phyloP scores from a whole-genome alignment of 495 filamentous ascomycete genomes.

The Talaromyces nanjingensis region DNA sequence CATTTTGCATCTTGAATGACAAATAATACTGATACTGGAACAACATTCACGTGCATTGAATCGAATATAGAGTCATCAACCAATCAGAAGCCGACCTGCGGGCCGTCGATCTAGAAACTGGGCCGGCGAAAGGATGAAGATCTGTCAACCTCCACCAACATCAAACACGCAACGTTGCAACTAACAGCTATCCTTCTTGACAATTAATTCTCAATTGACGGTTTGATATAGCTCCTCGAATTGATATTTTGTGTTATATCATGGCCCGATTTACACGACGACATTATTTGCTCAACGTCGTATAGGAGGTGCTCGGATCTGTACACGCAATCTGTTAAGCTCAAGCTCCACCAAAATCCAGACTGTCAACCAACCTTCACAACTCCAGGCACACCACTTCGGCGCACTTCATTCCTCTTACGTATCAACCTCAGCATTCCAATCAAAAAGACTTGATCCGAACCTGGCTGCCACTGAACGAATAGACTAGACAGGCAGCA shows the following conservation, averaged over 20 bases:
- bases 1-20: not conserved
- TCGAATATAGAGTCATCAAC: not conserved
- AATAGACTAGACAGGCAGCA: not conserved
- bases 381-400: not conserved
- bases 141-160: not conserved
- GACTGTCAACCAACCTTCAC: not conserved
- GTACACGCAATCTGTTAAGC: not conserved
- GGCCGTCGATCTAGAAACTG: not conserved
- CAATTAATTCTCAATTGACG: not conserved
- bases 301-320: not conserved
- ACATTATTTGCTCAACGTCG: not conserved
- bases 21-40: not conserved
- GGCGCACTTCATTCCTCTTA: not conserved
- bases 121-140: not conserved
- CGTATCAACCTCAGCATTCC: not conserved
- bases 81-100: not conserved
- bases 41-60: not conserved
- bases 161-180: constrained; percentile 4
- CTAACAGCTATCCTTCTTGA: not conserved
- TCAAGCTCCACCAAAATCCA: not conserved
- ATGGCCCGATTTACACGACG: not conserved
- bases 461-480: not conserved
- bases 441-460: not conserved
- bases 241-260: not conserved
- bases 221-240: not conserved